Conservation (phyloP, 768 basidiomycete species). For the Lactarius psammicola region DNA sequence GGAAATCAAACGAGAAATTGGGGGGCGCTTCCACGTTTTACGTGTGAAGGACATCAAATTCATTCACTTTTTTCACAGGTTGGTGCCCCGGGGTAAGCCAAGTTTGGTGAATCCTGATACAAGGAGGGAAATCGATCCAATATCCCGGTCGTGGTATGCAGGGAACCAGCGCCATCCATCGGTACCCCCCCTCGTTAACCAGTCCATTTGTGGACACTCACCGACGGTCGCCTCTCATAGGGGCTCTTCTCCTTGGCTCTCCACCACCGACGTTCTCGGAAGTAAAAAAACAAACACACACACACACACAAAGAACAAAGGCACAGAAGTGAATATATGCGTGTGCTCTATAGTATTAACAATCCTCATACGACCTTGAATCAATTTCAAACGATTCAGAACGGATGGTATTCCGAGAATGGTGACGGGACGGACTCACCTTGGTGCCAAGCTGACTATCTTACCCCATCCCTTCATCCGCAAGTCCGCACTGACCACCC, state of each 20-base stretch:
- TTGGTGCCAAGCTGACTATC: slow-evolving; percentile 87
- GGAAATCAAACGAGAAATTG: neutral
- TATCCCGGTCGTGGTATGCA: neutral
- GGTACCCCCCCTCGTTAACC: neutral
- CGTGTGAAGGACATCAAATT: slow-evolving; percentile 14
- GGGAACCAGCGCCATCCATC: slow-evolving; percentile 15
- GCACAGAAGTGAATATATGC: neutral
- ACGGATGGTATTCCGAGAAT: neutral
- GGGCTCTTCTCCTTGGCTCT: neutral
- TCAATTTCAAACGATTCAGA: neutral
- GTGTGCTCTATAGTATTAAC: neutral
- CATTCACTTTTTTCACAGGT: neutral
- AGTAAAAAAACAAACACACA: neutral
- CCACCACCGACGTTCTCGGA: slow-evolving; percentile 9
- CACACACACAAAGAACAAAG: neutral
- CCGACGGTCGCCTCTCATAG: slow-evolving; percentile 1
- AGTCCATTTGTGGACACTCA: slow-evolving; percentile 5
- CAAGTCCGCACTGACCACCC: slow-evolving; percentile 89
- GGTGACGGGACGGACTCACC: slow-evolving; percentile 42
- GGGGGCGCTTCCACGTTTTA: slow-evolving; percentile 11
- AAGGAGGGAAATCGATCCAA: neutral
- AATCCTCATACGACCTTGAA: slow-evolving; percentile 15
- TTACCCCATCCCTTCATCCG: slow-evolving; percentile 93
- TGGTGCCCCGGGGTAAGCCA: slow-evolving; percentile 4
- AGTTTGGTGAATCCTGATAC: slow-evolving; percentile 2